Base-by-base conservation (phyloP, 2,329 filamentous ascomycete species). In the Cladosporium sp. region DNA sequence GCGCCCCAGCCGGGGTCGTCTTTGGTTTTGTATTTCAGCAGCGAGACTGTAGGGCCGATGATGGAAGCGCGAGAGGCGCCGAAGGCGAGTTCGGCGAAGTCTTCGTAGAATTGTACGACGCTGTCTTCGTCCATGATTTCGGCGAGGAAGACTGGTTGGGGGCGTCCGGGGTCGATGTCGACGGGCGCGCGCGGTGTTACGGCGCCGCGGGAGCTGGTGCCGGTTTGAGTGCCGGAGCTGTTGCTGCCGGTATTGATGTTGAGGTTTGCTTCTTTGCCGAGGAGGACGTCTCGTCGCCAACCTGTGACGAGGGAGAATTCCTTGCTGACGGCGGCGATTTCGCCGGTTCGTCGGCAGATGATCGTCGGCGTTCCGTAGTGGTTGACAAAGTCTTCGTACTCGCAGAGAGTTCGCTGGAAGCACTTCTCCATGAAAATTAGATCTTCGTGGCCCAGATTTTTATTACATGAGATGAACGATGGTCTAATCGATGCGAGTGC, bases 341-440 rank as follows among this genome's bases (percentile, higher is more conserved):
- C 93, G 43, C 93, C 93, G 0, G 91, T 95, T 41, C 93, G 83
- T 41, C 93, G 83, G 63, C 89, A 94, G 20, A 97, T 88, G 51
- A 98, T 83, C 0, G 91, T 95, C 0, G 93, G 93, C 3, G 90
- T 94, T 33, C 89, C 89, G 53, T 86, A 89, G 56, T 89, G 84
- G 51, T 88, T 83, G 73, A 96, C 86, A 58, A 94, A 93, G 57
- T 95, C 89, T 64, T 97, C 89, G 62, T 95, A 94, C 65, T 95
- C 90, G 63, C 90, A 89, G 9, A 97, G 76, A 0, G 89, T 94
- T 32, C 93, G 82, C 69, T 98, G 93, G 64, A 97, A 89, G 62
- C 88, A 94, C 70, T 95, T 95, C 68, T 98, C 93, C 86, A 95
- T 95, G 67, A 97, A 96, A 18, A 98, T 84, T 22, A 97, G 75